Conservation (phyloP, 331 rosid species). For the Cydonia oblonga region DNA sequence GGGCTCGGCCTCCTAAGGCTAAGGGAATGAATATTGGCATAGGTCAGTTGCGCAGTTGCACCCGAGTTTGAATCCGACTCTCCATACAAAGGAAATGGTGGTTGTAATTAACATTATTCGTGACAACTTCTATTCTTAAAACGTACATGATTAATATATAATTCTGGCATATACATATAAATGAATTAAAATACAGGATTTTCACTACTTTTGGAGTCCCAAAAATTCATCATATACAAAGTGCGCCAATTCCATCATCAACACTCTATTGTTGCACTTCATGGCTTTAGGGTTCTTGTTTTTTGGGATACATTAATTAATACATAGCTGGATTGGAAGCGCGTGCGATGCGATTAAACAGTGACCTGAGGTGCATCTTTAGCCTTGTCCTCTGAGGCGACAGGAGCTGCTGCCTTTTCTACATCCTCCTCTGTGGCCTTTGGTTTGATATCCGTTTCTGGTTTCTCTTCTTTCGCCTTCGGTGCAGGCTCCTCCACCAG, state of each 20-base stretch:
- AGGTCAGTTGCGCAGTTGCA: not conserved
- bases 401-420: not conserved
- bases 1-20: too few species aligned
- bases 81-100: not conserved
- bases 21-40: not conserved
- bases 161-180: not conserved
- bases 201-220: too few species aligned
- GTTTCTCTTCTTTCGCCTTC: not conserved
- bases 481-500: not conserved
- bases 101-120: not conserved
- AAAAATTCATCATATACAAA: too few species aligned
- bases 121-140: not conserved
- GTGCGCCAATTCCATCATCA: too few species aligned
- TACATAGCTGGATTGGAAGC: not conserved
- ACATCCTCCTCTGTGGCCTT: not conserved
- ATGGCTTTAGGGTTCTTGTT: not conserved
- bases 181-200: not conserved
- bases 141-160: not conserved
- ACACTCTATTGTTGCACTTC: too few species aligned
- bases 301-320: not conserved
- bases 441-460: not conserved
- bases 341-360: conserved; percentile 7
- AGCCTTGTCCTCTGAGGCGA: conserved; percentile 1
- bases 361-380: conserved; percentile 26
- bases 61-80: not conserved